These are phyloP conservation scores for Candida glucosophila DNA, from an alignment of 1,139 yeast species.

Conservation along the genomic window DNA sequence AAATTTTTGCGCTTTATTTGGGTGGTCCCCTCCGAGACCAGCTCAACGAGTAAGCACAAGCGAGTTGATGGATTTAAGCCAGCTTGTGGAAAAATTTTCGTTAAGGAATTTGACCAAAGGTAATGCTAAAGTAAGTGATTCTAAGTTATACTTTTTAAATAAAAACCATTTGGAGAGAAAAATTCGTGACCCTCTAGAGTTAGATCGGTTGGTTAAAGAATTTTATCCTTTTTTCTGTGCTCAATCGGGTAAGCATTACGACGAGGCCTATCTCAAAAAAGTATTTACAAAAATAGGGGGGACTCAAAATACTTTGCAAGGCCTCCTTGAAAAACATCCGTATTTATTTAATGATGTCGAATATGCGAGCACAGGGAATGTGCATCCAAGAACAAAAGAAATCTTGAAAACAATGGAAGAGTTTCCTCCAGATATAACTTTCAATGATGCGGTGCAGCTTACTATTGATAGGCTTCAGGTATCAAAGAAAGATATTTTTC, in stretches of 20 bases:
- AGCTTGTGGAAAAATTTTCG: slow-evolving; percentile 43
- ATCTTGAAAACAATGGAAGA: neutral
- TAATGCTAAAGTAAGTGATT: slow-evolving; percentile 81
- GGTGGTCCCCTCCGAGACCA: slow-evolving; percentile 80
- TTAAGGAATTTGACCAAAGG: slow-evolving; percentile 79
- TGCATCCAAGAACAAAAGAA: neutral
- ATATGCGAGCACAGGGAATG: too few species aligned
- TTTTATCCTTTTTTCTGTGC: slow-evolving; percentile 14
- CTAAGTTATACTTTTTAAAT: slow-evolving; percentile 69
- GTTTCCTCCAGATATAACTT: neutral
- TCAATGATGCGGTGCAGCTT: slow-evolving; percentile 6
- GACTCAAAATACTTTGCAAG: slow-evolving; percentile 38
- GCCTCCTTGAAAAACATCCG: slow-evolving; percentile 34
- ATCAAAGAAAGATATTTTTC: slow-evolving; percentile 43
- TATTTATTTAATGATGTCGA: slow-evolving; percentile 43
- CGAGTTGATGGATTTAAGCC: slow-evolving; percentile 53
- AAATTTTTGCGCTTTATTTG: slow-evolving; percentile 83
- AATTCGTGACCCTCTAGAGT: slow-evolving; percentile 22
- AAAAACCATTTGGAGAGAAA: slow-evolving; percentile 47
- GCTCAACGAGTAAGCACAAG: slow-evolving; percentile 40
- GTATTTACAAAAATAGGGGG: slow-evolving; percentile 26
- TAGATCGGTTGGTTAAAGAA: slow-evolving; percentile 24
- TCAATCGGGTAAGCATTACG: slow-evolving; percentile 9
- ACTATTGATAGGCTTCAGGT: too few species aligned
- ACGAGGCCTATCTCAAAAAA: slow-evolving; percentile 13